Percentiles rank a stretch among this genome's conserved stretches.
phyloP scores from a whole-genome alignment of 257 asterid genomes.

The Solanum raphanifolium region DNA sequence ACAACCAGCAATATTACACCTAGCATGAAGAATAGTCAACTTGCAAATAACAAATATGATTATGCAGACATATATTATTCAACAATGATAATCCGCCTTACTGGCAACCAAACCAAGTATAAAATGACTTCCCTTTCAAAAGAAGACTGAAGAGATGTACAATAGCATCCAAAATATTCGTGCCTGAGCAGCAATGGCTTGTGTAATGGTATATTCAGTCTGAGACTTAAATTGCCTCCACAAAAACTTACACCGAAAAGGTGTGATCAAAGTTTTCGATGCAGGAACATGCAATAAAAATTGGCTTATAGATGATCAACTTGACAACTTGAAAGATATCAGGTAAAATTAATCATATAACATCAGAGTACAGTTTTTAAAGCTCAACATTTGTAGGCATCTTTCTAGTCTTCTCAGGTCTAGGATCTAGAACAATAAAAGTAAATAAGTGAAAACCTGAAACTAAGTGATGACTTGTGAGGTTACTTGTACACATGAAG shows the following conservation, averaged over 20 bases:
- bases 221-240: conserved; percentile 86
- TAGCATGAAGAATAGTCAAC: not conserved
- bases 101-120: not conserved
- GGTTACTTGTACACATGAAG: not conserved
- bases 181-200: conserved; percentile 95
- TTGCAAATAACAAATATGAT: not conserved
- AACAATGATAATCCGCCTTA: not conserved
- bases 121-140: not conserved
- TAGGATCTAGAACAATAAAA: not conserved
- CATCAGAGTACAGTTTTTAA: not conserved
- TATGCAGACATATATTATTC: not conserved
- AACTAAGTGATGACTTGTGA: not conserved
- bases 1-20: not conserved
- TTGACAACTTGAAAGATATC: not conserved
- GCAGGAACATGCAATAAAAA: conserved; percentile 48
- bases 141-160: not conserved
- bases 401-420: not conserved
- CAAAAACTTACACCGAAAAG: conserved; percentile 74
- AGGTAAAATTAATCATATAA: not conserved
- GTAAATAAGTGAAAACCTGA: not conserved
- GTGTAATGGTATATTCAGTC: conserved; percentile 80
- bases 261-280: conserved; percentile 73
- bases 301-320: not conserved
- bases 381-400: not conserved
- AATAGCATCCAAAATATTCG: not conserved